phyloP scores from a whole-genome alignment of 2,329 filamentous ascomycete species.

The Penicillium sp. region DNA sequence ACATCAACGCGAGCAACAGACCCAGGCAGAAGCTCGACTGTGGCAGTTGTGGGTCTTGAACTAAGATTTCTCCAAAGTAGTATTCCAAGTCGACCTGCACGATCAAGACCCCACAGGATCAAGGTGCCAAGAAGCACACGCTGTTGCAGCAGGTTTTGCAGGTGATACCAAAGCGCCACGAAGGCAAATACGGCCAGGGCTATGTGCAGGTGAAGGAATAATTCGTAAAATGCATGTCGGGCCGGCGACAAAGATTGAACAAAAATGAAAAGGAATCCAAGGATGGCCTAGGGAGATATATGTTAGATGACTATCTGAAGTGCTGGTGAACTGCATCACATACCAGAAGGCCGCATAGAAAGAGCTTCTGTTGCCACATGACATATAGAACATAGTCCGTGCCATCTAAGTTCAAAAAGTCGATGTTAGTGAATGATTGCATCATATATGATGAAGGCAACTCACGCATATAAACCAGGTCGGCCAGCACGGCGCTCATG shows the following conservation, averaged over 20 bases:
- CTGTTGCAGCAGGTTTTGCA: constrained; percentile 32
- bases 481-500: constrained; percentile 44
- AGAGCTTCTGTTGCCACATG: constrained; percentile 32
- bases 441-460: constrained; percentile 1
- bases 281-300: constrained; percentile 35
- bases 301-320: not conserved
- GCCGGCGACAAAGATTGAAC: constrained; percentile 44
- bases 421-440: not conserved
- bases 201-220: constrained; percentile 46
- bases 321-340: constrained; percentile 34
- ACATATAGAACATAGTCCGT: constrained; percentile 52
- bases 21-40: constrained; percentile 56
- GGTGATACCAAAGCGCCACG: constrained; percentile 41
- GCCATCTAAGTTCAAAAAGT: constrained; percentile 39
- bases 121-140: constrained; percentile 33
- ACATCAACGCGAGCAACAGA: constrained; percentile 53
- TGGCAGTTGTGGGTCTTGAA: constrained; percentile 49
- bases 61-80: constrained; percentile 55
- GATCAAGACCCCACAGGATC: constrained; percentile 39
- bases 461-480: constrained; percentile 23
- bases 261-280: constrained; percentile 41
- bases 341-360: constrained; percentile 34
- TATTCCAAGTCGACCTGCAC: constrained; percentile 47
- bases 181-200: constrained; percentile 41
- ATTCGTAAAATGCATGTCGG: constrained; percentile 48